A percentile compares a stretch with the other conserved stretches of the same genome.
Evolutionary conservation across 2,329 filamentous ascomycete genomes (phyloP).

Genomic region (Fusarium goolgardi): DNA sequence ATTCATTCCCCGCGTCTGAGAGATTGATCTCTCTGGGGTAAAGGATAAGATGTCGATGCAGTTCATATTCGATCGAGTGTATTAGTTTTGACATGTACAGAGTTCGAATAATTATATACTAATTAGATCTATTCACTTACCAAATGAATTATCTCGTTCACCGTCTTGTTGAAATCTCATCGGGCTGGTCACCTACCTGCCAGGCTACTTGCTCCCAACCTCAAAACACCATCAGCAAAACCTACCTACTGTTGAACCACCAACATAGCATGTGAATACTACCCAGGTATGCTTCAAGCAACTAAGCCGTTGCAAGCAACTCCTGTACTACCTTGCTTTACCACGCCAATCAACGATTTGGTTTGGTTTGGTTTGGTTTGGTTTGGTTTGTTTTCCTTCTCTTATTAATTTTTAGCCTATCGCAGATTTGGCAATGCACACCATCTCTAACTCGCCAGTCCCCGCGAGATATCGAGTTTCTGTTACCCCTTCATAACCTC

Average conservation of each 20-base stretch:
- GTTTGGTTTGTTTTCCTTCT: conserved; percentile 1
- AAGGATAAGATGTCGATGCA: neutral
- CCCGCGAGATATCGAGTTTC: conserved; percentile 46
- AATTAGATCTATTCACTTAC: neutral
- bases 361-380: neutral
- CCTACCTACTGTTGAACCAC: neutral
- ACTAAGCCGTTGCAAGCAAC: neutral
- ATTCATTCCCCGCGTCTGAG: conserved; percentile 30
- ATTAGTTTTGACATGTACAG: neutral
- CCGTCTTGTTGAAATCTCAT: neutral
- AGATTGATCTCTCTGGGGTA: conserved; percentile 38
- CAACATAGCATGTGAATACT: neutral
- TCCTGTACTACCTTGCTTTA: conserved; percentile 3
- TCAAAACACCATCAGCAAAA: conserved; percentile 22
- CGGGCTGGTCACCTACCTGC: conserved; percentile 9
- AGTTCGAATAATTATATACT: neutral
- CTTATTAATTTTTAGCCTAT: conserved; percentile 24
- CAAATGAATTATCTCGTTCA: neutral
- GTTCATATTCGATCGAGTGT: neutral
- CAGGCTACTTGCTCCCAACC: neutral
- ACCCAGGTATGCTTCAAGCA: neutral
- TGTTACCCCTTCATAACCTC: conserved; percentile 49
- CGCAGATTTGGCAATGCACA: conserved; percentile 25
- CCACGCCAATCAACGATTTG: conserved; percentile 7
- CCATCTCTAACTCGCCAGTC: conserved; percentile 44